Conservation (phyloP, 75 land plant genomes). For the Azolla pinnata region DNA sequence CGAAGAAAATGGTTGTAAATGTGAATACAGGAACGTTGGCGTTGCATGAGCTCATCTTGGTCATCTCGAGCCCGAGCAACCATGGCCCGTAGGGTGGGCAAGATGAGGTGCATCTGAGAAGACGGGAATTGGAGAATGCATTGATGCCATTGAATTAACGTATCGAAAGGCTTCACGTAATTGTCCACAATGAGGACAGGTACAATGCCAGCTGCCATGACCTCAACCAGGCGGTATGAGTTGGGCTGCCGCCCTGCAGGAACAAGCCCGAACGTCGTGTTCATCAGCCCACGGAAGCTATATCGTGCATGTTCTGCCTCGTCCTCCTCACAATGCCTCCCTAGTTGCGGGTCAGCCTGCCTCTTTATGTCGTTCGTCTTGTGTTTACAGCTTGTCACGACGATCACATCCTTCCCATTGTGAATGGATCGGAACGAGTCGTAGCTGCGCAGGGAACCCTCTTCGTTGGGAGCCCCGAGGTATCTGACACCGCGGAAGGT, state of each 20-base stretch:
- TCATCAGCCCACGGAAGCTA: conserved; percentile 20
- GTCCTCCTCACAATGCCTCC: conserved; percentile 10
- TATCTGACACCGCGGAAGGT: conserved; percentile 31
- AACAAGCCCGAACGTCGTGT: conserved; percentile 10
- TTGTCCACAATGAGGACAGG: conserved; percentile 29
- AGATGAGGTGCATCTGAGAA: conserved; percentile 25
- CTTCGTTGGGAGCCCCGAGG: conserved; percentile 17
- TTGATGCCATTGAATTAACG: conserved; percentile 27
- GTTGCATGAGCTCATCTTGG: conserved; percentile 12
- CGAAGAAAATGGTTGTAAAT: conserved; percentile 16
- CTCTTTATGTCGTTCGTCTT: conserved; percentile 13
- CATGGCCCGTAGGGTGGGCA: conserved; percentile 2
- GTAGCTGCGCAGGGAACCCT: conserved; percentile 20
- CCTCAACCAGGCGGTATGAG: conserved; percentile 28
- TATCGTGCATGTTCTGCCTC: conserved; percentile 4
- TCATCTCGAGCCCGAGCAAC: no score
- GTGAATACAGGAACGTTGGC: conserved; percentile 22
- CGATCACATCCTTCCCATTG: conserved; percentile 20
- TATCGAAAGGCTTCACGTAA: conserved; percentile 37
- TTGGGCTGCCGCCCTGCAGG: conserved; percentile 23
- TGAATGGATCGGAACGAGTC: conserved; percentile 13
- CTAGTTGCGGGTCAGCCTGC: not conserved
- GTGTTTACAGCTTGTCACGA: conserved; percentile 29
- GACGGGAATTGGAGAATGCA: conserved; percentile 32
- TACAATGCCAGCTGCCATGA: conserved; percentile 27